These are phyloP conservation scores for Macrophomina tecta DNA, from an alignment of 2,329 filamentous ascomycete species.

Conservation along the genomic window DNA sequence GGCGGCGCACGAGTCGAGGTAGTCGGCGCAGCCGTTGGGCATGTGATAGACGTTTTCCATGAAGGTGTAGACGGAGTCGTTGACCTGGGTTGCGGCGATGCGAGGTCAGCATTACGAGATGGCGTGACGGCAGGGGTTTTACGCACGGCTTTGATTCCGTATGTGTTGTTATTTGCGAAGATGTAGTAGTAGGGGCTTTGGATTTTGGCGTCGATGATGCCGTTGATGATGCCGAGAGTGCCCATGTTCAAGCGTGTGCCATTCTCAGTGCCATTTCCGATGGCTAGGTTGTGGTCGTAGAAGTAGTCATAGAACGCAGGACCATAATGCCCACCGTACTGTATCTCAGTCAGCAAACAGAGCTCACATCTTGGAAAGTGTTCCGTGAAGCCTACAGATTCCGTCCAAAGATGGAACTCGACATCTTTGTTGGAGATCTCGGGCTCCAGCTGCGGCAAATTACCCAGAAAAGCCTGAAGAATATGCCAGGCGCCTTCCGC, in stretches of 20 bases:
- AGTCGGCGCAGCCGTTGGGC: slow-evolving; percentile 59
- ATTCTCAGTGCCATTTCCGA: slow-evolving; percentile 53
- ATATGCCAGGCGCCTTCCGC: slow-evolving; percentile 46
- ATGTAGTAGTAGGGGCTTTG: slow-evolving; percentile 55
- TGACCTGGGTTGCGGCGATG: slow-evolving; percentile 39
- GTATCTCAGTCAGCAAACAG: neutral
- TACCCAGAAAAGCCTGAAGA: slow-evolving; percentile 43
- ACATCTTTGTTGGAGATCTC: slow-evolving; percentile 57
- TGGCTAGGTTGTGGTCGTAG: slow-evolving; percentile 61
- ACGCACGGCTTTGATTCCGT: slow-evolving; percentile 51
- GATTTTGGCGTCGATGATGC: slow-evolving; percentile 58
- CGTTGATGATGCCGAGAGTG: slow-evolving; percentile 61
- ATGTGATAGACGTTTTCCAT: slow-evolving; percentile 54
- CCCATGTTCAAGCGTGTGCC: slow-evolving; percentile 61
- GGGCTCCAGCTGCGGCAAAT: slow-evolving; percentile 50
- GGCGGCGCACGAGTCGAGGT: slow-evolving; percentile 55
- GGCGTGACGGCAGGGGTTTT: neutral
- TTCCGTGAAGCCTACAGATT: slow-evolving; percentile 32
- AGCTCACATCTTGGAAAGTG: no score
- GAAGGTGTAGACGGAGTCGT: slow-evolving; percentile 52
- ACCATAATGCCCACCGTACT: slow-evolving; percentile 56
- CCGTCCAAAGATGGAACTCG: slow-evolving; percentile 61
- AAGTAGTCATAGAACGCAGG: slow-evolving; percentile 63
- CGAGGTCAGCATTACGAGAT: neutral
- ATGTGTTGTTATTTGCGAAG: slow-evolving; percentile 62